Conservation (phyloP, 1,139 yeast species). For the Saccharomyces hybrid region DNA sequence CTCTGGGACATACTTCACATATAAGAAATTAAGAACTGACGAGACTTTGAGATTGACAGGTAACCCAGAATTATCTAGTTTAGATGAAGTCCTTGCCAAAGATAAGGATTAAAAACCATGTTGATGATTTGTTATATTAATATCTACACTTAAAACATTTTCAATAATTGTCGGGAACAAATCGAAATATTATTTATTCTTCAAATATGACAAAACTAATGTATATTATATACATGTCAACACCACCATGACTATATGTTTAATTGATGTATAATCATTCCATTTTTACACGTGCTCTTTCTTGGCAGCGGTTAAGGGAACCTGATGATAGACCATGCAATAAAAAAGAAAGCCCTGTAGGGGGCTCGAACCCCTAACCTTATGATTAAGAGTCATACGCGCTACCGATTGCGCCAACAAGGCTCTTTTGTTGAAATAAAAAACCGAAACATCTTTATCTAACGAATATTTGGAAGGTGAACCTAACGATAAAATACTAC, state of each 20-base stretch:
- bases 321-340: no score
- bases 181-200: neutral
- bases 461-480: no score
- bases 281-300: neutral
- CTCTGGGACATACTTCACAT: constrained; percentile 63
- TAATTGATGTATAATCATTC: neutral
- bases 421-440: constrained; percentile 20
- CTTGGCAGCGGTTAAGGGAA: neutral
- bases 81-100: constrained; percentile 53
- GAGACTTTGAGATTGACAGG: constrained; percentile 56
- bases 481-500: no score
- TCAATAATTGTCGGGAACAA: neutral
- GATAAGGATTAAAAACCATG: constrained; percentile 23
- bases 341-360: constrained; percentile 35
- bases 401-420: constrained; percentile 44
- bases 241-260: neutral
- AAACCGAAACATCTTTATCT: no score
- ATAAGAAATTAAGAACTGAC: constrained; percentile 65
- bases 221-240: neutral
- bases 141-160: neutral
- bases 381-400: constrained; percentile 42
- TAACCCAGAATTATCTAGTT: constrained; percentile 47
- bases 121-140: neutral
- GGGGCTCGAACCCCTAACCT: constrained; percentile 43
- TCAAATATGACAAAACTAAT: neutral